Evolutionary conservation across 2,329 filamentous ascomycete genomes (phyloP).

Genomic region (Ophiostoma montium): DNA sequence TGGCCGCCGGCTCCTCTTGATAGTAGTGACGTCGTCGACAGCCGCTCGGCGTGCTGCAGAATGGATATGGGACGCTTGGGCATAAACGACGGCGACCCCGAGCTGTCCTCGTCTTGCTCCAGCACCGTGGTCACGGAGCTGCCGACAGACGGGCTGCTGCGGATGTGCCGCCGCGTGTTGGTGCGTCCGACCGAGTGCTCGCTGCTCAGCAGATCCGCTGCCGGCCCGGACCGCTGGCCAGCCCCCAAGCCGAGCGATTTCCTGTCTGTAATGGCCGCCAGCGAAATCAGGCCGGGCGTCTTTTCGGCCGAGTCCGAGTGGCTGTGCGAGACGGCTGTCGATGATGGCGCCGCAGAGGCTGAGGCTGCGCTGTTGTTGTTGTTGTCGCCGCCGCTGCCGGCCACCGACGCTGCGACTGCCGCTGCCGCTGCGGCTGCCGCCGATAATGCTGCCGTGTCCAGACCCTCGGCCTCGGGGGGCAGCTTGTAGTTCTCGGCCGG

Average conservation of each 20-base stretch:
- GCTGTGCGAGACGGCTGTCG: too few relatives aligned
- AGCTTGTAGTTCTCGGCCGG: conserved; percentile 94
- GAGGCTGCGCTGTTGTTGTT: conserved; percentile 5
- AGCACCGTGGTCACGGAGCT: conserved; percentile 69
- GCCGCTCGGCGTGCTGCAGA: background rate
- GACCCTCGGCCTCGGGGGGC: conserved; percentile 79
- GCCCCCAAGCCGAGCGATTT: conserved; percentile 3
- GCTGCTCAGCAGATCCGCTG: conserved; percentile 15
- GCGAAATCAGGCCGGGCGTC: conserved; percentile 9
- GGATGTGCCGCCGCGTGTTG: conserved; percentile 68
- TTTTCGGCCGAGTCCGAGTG: background rate
- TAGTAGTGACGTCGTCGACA: background rate
- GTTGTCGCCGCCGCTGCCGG: background rate
- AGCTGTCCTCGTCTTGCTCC: conserved; percentile 61
- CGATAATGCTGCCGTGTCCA: conserved; percentile 20
- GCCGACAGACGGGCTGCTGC: conserved; percentile 67
- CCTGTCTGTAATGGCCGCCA: conserved; percentile 8
- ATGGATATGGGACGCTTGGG: background rate
- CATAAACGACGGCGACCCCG: background rate
- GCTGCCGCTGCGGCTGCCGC: conserved; percentile 10
- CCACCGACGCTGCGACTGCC: background rate
- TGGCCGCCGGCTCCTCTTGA: background rate
- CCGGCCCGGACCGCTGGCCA: conserved; percentile 8
- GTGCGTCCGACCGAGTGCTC: conserved; percentile 43
- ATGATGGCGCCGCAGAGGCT: background rate